Conservation (phyloP, 2,329 filamentous ascomycete species). For the Verticillium nubilum region DNA sequence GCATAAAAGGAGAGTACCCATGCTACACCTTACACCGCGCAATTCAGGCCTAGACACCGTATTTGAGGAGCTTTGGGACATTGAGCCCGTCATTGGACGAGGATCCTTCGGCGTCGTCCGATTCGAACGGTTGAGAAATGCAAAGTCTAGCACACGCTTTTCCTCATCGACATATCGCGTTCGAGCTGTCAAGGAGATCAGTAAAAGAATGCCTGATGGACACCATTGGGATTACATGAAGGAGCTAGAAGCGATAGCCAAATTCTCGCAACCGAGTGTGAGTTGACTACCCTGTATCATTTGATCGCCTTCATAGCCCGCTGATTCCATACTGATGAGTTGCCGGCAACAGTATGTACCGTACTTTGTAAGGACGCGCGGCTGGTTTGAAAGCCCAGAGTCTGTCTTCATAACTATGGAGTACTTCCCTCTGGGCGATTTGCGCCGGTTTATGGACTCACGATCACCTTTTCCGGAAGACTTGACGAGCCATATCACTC, state of each 20-base stretch:
- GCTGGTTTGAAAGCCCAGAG: constrained; percentile 14
- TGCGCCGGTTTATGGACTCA: constrained; percentile 11
- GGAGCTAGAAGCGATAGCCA: constrained; percentile 16
- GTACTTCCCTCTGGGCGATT: constrained; percentile 15
- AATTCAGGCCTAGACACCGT: constrained; percentile 5
- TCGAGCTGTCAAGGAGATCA: constrained; percentile 15
- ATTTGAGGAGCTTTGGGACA: constrained; percentile 11
- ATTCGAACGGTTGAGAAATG: constrained; percentile 5
- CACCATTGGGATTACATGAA: constrained; percentile 6
- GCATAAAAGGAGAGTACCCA: not conserved
- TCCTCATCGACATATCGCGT: constrained; percentile 1
- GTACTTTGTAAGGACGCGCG: constrained; percentile 16
- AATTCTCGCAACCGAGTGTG: constrained; percentile 14
- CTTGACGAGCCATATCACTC: constrained; percentile 5
- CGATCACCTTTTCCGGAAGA: not conserved
- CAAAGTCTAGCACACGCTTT: not conserved
- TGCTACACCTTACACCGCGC: not conserved
- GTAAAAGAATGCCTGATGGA: constrained; percentile 1
- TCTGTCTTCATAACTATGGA: constrained; percentile 19
- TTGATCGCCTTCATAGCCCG: too few relatives aligned
- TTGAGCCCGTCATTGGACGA: constrained; percentile 6
- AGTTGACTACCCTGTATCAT: not conserved
- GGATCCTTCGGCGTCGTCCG: constrained; percentile 13
- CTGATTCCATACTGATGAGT: not conserved
- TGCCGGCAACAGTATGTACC: constrained; percentile 12